Evolutionary conservation across 1,284 basidiomycete species (phyloP).

Genomic region (Veloporphyrellus conicus): DNA sequence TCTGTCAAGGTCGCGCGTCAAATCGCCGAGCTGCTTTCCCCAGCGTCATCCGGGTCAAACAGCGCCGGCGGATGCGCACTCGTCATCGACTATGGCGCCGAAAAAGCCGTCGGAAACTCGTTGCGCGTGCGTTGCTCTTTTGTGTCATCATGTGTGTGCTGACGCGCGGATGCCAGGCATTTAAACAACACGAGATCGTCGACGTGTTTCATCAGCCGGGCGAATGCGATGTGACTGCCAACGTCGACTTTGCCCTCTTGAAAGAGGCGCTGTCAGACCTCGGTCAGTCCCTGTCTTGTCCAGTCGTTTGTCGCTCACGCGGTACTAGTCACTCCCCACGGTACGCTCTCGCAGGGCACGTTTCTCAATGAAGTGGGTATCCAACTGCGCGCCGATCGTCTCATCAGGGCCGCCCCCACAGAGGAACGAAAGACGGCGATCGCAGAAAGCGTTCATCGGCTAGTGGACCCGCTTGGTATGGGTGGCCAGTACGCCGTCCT

Average conservation of each 20-base stretch:
- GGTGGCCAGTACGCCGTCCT: constrained; percentile 63
- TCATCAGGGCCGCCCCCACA: constrained; percentile 44
- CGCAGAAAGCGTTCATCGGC: constrained; percentile 45
- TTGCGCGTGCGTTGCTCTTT: constrained; percentile 64
- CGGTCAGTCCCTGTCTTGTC: constrained; percentile 42
- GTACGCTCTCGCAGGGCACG: constrained; percentile 63
- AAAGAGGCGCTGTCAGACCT: constrained; percentile 68
- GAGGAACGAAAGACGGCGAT: constrained; percentile 51
- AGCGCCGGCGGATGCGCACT: constrained; percentile 68
- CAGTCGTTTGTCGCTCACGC: constrained; percentile 1
- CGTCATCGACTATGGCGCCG: constrained; percentile 88
- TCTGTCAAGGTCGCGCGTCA: constrained; percentile 64
- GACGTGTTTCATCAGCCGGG: constrained; percentile 86
- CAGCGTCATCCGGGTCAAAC: background rate
- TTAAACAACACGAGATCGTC: constrained; percentile 83
- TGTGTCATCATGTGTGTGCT: background rate
- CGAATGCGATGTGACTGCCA: constrained; percentile 87
- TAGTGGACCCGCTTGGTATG: constrained; percentile 65
- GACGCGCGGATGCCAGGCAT: constrained; percentile 55
- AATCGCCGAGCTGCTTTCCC: constrained; percentile 54
- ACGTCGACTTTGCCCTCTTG: constrained; percentile 92
- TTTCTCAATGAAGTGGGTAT: constrained; percentile 76
- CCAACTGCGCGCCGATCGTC: constrained; percentile 52
- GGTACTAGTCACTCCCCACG: constrained; percentile 44
- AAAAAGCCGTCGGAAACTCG: constrained; percentile 67